Evolutionary conservation across 1,284 basidiomycete genomes (phyloP), one percentile per base, ranked within the genome.

Genomic region (Uromyces viciae-fabae): DNA sequence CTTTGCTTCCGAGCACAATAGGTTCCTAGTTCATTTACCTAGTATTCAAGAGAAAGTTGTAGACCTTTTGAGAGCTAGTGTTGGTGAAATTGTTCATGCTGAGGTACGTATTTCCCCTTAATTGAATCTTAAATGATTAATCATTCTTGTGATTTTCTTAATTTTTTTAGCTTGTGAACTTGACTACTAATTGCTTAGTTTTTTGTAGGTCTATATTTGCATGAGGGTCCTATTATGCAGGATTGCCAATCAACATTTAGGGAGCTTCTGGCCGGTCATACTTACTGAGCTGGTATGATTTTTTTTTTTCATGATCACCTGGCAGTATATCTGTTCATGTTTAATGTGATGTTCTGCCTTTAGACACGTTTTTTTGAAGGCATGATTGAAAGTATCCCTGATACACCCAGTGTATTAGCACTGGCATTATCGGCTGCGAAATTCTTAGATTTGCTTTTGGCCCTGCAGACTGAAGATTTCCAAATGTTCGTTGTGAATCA

Each of bases 251-350:
- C 93, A 96, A 84, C 97, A 98, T 85, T 86, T 99, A 84, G 91
- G 93, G 19, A 94, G 94, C 83, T 94, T 99, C 86, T 99, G 97
- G 97, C 96, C 97, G 0, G 93, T 98, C 42, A 90, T 99, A 75
- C 87, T 98, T 83, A 93, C 95, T 1, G 96, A 99, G 87, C 87
- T 98, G 84, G 94, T 93, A 84, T 83, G 91, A 87, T 46, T 68
- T 28, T 15, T n/a, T 46, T 3, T 40, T 28, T 68, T 36, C 9
- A 33, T 17, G 22, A 54, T 38, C 72, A n/a, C 43, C 62, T 52
- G 81, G 85, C 62, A 86, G 42, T 56, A n/a, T 52, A 17, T 64
- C 25, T 40, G 22, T 19, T 5, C 17, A 42, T 58, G 52, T 36
- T 14, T 5, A 15, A 43, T 28, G 52, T 80, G 22, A 28, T 43